phyloP scores from a whole-genome alignment of 768 basidiomycete genomes.

The Russula brevipes region DNA sequence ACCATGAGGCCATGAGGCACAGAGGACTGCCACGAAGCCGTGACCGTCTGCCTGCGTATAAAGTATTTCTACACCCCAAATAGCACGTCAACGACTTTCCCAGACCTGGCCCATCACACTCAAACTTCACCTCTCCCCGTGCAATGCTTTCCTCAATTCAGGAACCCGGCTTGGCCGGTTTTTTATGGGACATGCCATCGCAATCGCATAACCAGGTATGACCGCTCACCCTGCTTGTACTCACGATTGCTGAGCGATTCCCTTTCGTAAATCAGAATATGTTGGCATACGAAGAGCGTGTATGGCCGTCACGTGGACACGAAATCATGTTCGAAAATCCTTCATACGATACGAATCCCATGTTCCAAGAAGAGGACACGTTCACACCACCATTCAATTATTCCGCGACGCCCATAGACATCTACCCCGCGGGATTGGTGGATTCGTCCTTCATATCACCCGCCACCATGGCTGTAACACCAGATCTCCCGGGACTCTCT shows the following conservation, averaged over 20 bases:
- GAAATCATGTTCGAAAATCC: neutral
- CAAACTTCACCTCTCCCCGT: neutral
- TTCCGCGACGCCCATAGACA: neutral
- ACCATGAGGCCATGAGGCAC: conserved; percentile 12
- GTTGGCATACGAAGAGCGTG: neutral
- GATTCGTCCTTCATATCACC: neutral
- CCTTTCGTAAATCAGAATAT: neutral
- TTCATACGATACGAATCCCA: neutral
- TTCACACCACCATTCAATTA: neutral
- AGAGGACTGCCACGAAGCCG: neutral
- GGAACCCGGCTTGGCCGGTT: neutral
- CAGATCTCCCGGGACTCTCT: neutral
- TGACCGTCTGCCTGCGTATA: neutral
- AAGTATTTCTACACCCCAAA: neutral
- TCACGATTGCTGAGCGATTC: neutral
- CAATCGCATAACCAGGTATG: neutral
- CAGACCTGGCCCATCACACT: neutral
- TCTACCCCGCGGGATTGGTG: neutral
- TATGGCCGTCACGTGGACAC: neutral
- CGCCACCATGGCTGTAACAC: neutral
- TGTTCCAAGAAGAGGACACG: neutral
- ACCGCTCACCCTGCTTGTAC: neutral
- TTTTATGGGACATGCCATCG: neutral
- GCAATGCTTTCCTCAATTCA: neutral
- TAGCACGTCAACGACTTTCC: neutral